Conservation (phyloP, 2,329 filamentous ascomycete species). For the Plectosphaerella sp. region DNA sequence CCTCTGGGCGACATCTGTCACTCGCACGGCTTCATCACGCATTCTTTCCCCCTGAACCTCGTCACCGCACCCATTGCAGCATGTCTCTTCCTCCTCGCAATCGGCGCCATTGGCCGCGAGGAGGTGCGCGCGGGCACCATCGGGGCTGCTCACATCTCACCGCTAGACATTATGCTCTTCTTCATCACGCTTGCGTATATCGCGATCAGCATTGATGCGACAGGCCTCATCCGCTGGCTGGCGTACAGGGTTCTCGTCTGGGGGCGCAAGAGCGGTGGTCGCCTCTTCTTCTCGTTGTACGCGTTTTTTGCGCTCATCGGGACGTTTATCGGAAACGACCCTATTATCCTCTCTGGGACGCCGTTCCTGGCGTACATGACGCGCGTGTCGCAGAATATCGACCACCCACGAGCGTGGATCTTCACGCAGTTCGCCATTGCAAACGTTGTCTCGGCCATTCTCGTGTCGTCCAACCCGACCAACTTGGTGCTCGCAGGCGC, state of each 20-base stretch:
- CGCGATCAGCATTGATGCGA: conserved; percentile 73
- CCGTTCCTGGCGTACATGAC: conserved; percentile 76
- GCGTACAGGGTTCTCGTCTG: conserved; percentile 67
- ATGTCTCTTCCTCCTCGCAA: conserved; percentile 67
- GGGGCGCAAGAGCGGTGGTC: conserved; percentile 62
- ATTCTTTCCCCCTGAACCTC: conserved; percentile 64
- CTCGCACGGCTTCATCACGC: conserved; percentile 34
- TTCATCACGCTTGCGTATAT: conserved; percentile 73
- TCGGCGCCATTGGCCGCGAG: conserved; percentile 58
- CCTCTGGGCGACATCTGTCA: conserved; percentile 12
- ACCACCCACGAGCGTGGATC: conserved; percentile 68
- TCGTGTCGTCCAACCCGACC: conserved; percentile 75
- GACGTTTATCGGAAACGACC: conserved; percentile 69
- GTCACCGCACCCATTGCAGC: conserved; percentile 67
- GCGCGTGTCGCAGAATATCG: conserved; percentile 66
- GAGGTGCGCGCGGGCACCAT: conserved; percentile 68
- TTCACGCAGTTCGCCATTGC: conserved; percentile 67
- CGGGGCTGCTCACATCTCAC: conserved; percentile 60
- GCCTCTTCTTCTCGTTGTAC: conserved; percentile 70
- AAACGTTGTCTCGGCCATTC: conserved; percentile 69
- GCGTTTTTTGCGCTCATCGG: conserved; percentile 66
- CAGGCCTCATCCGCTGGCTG: conserved; percentile 65
- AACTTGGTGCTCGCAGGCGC: conserved; percentile 71
- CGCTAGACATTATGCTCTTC: conserved; percentile 71
- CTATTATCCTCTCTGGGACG: conserved; percentile 70